phyloP scores from a whole-genome alignment of 306 rosid genomes.

The Pyrus betulifolia region DNA sequence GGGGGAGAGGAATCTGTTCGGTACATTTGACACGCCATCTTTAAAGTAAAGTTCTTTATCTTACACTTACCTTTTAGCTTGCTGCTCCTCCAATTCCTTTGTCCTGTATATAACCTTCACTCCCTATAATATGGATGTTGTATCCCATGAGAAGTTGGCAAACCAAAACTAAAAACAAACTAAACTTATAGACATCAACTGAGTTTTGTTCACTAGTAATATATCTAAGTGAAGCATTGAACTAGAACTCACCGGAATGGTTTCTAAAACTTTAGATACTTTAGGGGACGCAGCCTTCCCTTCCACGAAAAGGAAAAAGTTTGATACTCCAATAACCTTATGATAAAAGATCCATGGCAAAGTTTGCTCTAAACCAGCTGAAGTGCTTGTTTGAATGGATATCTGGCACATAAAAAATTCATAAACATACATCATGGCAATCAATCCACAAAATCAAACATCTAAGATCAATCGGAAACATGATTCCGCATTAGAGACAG shows the following conservation, averaged over 20 bases:
- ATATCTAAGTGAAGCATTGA: not conserved
- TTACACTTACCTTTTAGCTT: constrained; percentile 52
- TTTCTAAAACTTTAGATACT: constrained; percentile 67
- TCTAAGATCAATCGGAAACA: not conserved
- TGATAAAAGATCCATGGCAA: constrained; percentile 96
- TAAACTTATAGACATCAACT: not conserved
- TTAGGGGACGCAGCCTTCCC: constrained; percentile 89
- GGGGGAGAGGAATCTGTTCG: not conserved
- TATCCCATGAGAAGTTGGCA: constrained; percentile 8
- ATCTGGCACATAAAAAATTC: constrained; percentile 35
- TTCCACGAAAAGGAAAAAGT: constrained; percentile 79
- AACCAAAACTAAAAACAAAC: not conserved
- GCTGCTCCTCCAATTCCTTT: constrained; percentile 81
- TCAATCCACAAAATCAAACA: not conserved
- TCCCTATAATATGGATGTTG: constrained; percentile 43
- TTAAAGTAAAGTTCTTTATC: not conserved
- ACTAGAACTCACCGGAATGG: constrained; percentile 70
- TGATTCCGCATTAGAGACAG: not conserved
- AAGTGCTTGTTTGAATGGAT: constrained; percentile 71
- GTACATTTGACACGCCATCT: not conserved
- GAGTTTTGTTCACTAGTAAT: not conserved
- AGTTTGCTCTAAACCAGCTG: constrained; percentile 80
- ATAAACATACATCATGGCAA: not conserved
- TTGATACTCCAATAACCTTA: constrained; percentile 87
- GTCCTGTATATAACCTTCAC: constrained; percentile 84